These are phyloP conservation scores for Cercospora nicotianae DNA, from an alignment of 2,329 filamentous ascomycete species.

Conservation along the genomic window DNA sequence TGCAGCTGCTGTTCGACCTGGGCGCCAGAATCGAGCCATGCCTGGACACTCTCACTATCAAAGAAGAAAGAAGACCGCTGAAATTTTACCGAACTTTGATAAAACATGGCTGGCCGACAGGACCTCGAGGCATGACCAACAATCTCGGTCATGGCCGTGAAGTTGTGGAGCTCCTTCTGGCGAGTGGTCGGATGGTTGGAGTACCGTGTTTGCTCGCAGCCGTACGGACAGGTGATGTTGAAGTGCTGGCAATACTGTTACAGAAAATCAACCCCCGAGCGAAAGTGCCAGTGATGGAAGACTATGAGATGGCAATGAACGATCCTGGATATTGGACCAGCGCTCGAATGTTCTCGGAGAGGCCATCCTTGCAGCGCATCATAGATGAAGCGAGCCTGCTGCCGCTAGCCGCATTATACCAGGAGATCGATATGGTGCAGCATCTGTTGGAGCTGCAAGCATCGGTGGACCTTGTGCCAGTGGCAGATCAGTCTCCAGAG, in stretches of 20 bases:
- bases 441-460: slow-evolving; percentile 15
- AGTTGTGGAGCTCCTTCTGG: slow-evolving; percentile 18
- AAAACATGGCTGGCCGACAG: slow-evolving; percentile 15
- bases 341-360: slow-evolving; percentile 18
- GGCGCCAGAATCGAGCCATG: slow-evolving; percentile 11
- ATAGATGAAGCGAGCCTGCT: slow-evolving; percentile 19
- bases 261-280: slow-evolving; percentile 15
- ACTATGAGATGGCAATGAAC: slow-evolving; percentile 16
- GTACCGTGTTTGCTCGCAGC: slow-evolving; percentile 20
- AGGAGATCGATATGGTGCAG: slow-evolving; percentile 16
- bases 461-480: slow-evolving; percentile 10
- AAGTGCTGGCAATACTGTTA: slow-evolving; percentile 13
- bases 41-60: slow-evolving; percentile 12
- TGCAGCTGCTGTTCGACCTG: slow-evolving; percentile 11
- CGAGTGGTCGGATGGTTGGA: slow-evolving; percentile 6
- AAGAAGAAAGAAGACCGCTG: slow-evolving; percentile 4
- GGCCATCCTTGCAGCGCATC: slow-evolving; percentile 15
- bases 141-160: slow-evolving; percentile 16
- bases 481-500: slow-evolving; percentile 7
- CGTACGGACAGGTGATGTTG: slow-evolving; percentile 13
- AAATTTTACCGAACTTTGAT: slow-evolving; percentile 12
- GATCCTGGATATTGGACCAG: slow-evolving; percentile 16
- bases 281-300: slow-evolving; percentile 15
- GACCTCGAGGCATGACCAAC: slow-evolving; percentile 16
- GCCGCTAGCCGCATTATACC: slow-evolving; percentile 17